Evolutionary conservation across 2,329 filamentous ascomycete genomes (phyloP).

Genomic region (Aspergillus tubingensis): DNA sequence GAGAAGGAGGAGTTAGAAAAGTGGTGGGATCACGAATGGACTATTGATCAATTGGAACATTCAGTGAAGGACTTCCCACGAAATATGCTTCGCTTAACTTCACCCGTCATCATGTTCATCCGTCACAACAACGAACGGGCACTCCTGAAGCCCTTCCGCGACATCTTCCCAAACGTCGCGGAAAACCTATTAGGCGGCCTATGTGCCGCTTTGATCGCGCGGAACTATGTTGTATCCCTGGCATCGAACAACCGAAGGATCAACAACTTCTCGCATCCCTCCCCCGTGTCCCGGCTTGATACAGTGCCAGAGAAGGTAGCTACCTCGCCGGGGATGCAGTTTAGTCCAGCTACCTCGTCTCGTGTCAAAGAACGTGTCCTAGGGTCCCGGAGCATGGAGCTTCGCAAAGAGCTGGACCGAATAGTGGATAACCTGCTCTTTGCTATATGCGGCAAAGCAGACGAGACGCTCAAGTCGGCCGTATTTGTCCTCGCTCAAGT

Average conservation of each 20-base stretch:
- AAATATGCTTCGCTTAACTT: conserved; percentile 39
- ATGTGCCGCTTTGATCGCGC: conserved; percentile 40
- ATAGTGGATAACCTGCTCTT: conserved; percentile 42
- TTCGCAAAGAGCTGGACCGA: conserved; percentile 34
- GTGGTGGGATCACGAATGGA: conserved; percentile 44
- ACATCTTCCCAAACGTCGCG: conserved; percentile 37
- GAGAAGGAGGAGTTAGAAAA: conserved; percentile 34
- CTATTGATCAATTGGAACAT: conserved; percentile 41
- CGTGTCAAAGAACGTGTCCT: conserved; percentile 34
- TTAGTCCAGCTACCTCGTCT: conserved; percentile 27
- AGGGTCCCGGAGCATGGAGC: conserved; percentile 32
- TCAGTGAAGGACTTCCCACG: conserved; percentile 40
- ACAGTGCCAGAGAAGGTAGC: conserved; percentile 37
- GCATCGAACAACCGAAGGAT: conserved; percentile 28
- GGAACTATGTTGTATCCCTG: conserved; percentile 40
- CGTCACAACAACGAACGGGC: conserved; percentile 40
- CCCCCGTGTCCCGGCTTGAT: conserved; percentile 29
- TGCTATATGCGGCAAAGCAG: conserved; percentile 37
- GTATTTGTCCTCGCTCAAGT: conserved; percentile 42
- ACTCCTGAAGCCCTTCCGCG: conserved; percentile 36
- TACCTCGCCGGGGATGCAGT: conserved; percentile 35
- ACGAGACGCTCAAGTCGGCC: conserved; percentile 40
- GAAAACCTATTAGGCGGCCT: conserved; percentile 40
- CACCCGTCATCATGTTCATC: conserved; percentile 42
- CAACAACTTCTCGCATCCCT: conserved; percentile 19